Evolutionary conservation across 2,329 filamentous ascomycete species (phyloP), one percentile per base, ranked within the genome.

Genomic region (Helotiales sp.): DNA sequence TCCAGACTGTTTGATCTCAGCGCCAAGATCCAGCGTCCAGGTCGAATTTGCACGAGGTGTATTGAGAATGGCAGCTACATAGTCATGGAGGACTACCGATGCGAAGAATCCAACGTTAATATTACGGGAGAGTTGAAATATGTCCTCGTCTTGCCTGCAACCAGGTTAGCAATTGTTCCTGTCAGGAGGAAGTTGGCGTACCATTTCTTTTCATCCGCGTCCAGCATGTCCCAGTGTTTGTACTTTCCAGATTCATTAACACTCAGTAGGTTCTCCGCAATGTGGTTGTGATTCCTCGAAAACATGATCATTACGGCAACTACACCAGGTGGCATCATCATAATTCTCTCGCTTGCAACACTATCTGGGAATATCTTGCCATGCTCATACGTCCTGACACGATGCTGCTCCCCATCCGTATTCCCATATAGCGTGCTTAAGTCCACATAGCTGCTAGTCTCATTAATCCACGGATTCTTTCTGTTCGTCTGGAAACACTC

Each of bases 91-190:
- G 1, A 78, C 76, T 3, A 78, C 74, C 0, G 74, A 72, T 2
- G 75, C 75, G 65, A 78, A 79, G 64, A 76, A 78, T 31, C 76
- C 76, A 17, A 77, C 75, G 55, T 78, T 79, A 63, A 78, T 77
- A 59, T 77, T 77, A 40, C 76, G 71, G 13, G 72, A 65, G 12
- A 77, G 63, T 59, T 79, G 77, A 65, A 80, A 79, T 56, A 79
- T 71, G 54, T 79, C 77, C 49, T 79, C 74, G 66, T 76, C 77
- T 73, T 78, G 76, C 71, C 75, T 76, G 46, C 53, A 47, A 56
- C 24, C 24, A 17, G 13, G 25, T 31, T 25, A 34, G 53, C 47
- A 44, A 22, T 15, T 52, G 29, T 13, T 55, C 13, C 19, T n/a
- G 8, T 17, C 2, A 9, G 2, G 5, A 10, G 25, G 15, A 19